phyloP scores from a whole-genome alignment of 2,329 filamentous ascomycete genomes.

The Alternaria arbusti region DNA sequence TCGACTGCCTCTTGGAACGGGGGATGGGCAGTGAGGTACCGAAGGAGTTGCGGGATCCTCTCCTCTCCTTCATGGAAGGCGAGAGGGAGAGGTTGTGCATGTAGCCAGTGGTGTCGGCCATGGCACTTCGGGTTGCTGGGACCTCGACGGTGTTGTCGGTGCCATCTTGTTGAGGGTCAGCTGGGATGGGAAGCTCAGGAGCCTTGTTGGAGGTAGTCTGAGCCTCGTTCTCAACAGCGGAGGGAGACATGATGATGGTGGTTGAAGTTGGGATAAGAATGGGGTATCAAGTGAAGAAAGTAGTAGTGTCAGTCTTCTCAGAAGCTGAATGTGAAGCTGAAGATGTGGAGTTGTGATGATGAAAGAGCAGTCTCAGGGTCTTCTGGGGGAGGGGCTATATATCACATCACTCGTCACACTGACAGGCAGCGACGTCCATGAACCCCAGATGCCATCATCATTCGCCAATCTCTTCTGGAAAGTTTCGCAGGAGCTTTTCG shows the following conservation, averaged over 20 bases:
- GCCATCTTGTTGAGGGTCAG: slow-evolving; percentile 44
- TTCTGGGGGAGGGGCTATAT: slow-evolving; percentile 32
- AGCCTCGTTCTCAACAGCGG: slow-evolving; percentile 62
- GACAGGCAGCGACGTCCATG: slow-evolving; percentile 1
- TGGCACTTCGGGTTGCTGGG: slow-evolving; percentile 70
- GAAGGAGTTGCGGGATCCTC: slow-evolving; percentile 77
- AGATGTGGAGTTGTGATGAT: slow-evolving; percentile 10
- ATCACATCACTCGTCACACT: slow-evolving; percentile 17
- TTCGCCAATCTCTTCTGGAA: slow-evolving; percentile 23
- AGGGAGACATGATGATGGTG: slow-evolving; percentile 49
- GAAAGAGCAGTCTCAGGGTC: slow-evolving; percentile 22
- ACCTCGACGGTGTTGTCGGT: slow-evolving; percentile 66
- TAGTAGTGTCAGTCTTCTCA: slow-evolving; percentile 6
- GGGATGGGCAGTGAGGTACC: slow-evolving; percentile 76
- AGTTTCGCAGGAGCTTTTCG: slow-evolving; percentile 15
- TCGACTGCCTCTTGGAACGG: slow-evolving; percentile 70
- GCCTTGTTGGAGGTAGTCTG: slow-evolving; percentile 33
- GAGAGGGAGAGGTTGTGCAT: slow-evolving; percentile 76
- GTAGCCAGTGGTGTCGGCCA: slow-evolving; percentile 70
- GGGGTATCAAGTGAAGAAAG: slow-evolving; percentile 10
- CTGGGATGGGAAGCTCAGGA: slow-evolving; percentile 42
- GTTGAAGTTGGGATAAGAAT: slow-evolving; percentile 2
- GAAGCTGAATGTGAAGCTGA: slow-evolving; percentile 7
- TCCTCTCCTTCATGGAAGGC: slow-evolving; percentile 71
- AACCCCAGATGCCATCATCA: slow-evolving; percentile 30